Conservation (phyloP, 805 yeast genomes). For the Saccharomyces eubayanus region DNA sequence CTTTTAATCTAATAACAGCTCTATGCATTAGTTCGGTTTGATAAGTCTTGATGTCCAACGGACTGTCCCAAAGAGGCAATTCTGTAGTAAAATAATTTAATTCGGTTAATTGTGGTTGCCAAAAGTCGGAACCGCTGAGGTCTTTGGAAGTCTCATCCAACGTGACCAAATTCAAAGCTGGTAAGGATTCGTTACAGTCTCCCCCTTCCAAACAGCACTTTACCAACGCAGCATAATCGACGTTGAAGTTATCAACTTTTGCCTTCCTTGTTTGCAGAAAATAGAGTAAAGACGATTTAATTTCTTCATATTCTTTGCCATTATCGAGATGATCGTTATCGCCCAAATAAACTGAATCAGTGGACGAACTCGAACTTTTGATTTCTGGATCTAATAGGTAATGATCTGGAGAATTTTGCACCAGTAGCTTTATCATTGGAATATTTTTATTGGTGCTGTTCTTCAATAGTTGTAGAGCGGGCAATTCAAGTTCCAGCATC, state of each 20-base stretch:
- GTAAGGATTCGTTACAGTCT: not conserved
- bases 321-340: not conserved
- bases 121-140: not conserved
- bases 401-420: conserved; percentile 41
- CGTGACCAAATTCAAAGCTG: not conserved
- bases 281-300: conserved; percentile 26
- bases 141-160: not conserved
- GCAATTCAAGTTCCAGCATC: conserved; percentile 27
- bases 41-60: conserved; percentile 28
- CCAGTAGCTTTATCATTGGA: conserved; percentile 41
- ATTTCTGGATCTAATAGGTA: conserved; percentile 18
- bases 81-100: conserved; percentile 6
- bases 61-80: conserved; percentile 5
- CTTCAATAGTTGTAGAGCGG: conserved; percentile 18
- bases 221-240: not conserved
- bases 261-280: conserved; percentile 15
- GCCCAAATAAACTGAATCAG: not conserved
- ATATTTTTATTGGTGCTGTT: conserved; percentile 13
- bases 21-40: conserved; percentile 33
- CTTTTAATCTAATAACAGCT: conserved; percentile 30
- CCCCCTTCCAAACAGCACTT: not conserved
- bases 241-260: not conserved
- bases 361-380: not conserved
- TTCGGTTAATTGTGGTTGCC: conserved; percentile 5
- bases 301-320: conserved; percentile 12